A percentile compares a stretch with the other conserved stretches of the same genome.
Conservation (phyloP, 148 eudicot species). For the Rhododendron griersonianum region DNA sequence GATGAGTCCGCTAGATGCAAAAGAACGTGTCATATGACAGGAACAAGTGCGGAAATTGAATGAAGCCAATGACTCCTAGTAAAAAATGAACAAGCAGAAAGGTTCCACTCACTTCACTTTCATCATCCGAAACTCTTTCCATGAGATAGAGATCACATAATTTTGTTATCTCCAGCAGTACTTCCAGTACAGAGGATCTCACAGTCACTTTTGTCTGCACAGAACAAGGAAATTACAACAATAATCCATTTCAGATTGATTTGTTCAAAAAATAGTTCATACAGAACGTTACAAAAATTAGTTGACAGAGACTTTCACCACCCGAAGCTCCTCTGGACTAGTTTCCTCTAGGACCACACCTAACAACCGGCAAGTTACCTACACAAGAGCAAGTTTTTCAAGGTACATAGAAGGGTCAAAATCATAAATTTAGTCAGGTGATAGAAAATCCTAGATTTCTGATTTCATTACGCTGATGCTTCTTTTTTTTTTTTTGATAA, state of each 20-base stretch:
- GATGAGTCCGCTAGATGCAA: neutral
- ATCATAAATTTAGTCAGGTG: neutral
- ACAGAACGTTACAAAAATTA: neutral
- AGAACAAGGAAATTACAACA: conserved; percentile 12
- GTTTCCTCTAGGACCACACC: conserved; percentile 89
- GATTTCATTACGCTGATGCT: neutral
- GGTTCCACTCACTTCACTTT: conserved; percentile 65
- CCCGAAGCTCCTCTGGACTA: conserved; percentile 91
- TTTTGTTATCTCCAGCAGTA: conserved; percentile 76
- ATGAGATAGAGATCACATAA: conserved; percentile 85
- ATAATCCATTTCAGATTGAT: neutral
- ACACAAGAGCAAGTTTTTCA: conserved; percentile 5
- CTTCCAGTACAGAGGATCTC: conserved; percentile 74
- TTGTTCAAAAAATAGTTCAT: neutral
- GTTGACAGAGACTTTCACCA: conserved; percentile 10
- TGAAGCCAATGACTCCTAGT: neutral
- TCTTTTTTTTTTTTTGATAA: no score
- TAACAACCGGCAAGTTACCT: conserved; percentile 82
- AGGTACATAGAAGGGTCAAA: neutral
- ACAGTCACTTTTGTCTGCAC: conserved; percentile 80
- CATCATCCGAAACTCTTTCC: conserved; percentile 92
- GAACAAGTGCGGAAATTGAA: neutral
- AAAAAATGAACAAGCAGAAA: neutral
- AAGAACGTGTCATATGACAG: neutral
- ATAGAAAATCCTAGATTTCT: neutral